Conservation (phyloP, 371 early-diverging fungal genomes). For the Mucor irregularis region DNA sequence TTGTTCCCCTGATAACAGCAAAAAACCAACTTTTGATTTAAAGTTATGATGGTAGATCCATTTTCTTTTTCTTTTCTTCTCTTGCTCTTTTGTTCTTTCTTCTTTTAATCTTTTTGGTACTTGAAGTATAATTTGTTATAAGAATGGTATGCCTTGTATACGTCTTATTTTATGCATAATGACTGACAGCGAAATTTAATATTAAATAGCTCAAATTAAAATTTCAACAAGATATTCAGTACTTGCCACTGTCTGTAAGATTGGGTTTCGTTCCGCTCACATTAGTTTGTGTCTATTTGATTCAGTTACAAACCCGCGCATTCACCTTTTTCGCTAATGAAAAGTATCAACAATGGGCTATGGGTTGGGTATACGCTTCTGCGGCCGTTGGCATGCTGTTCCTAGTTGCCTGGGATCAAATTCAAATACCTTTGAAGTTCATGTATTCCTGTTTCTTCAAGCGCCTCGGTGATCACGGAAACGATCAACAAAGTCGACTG, state of each 20-base stretch:
- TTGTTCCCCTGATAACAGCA: too few species aligned
- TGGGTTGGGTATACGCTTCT: constrained; percentile 20
- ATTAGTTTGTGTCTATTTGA: constrained; percentile 4
- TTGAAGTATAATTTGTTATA: too few species aligned
- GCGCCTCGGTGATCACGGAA: constrained; percentile 63
- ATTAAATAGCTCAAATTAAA: neutral
- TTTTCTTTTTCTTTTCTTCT: constrained; percentile 5
- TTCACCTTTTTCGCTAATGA: constrained; percentile 4
- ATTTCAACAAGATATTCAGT: constrained; percentile 17
- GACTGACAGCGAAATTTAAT: too few species aligned
- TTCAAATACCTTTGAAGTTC: constrained; percentile 54
- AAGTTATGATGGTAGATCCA: neutral
- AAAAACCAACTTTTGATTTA: too few species aligned
- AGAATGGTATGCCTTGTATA: too few species aligned
- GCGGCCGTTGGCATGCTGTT: neutral
- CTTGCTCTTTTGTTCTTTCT: constrained; percentile 12
- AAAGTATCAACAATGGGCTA: constrained; percentile 9
- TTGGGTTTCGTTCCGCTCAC: constrained; percentile 10
- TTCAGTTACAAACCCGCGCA: constrained; percentile 5
- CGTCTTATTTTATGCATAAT: too few species aligned
- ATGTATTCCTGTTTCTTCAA: constrained; percentile 79
- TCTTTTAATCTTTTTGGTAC: too few species aligned
- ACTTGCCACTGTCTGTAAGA: constrained; percentile 9
- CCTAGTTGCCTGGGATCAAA: constrained; percentile 32
- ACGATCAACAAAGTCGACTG: constrained; percentile 63